phyloP scores from a whole-genome alignment of 768 basidiomycete genomes.

The Amylocystis lapponica region DNA sequence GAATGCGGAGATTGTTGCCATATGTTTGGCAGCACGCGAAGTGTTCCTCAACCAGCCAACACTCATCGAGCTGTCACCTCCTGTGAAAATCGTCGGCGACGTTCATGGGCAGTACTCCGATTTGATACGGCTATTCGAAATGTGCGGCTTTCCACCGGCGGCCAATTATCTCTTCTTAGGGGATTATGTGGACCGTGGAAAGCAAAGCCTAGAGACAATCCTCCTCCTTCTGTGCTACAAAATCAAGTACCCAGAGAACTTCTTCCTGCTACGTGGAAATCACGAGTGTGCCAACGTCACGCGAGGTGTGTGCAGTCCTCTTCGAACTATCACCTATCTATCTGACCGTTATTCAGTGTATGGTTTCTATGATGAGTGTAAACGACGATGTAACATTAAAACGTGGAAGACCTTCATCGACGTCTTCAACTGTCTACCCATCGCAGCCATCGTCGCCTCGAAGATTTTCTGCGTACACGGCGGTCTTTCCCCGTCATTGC shows the following conservation, averaged over 20 bases:
- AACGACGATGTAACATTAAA: slow-evolving; percentile 98
- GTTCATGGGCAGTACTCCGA: slow-evolving; percentile 99
- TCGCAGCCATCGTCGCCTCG: slow-evolving; percentile 96
- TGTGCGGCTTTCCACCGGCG: slow-evolving; percentile 98
- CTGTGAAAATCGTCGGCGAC: slow-evolving; percentile 99
- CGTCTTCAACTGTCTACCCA: slow-evolving; percentile 98
- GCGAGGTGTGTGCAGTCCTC: slow-evolving; percentile 58
- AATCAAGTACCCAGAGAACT: slow-evolving; percentile 99
- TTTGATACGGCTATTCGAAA: slow-evolving; percentile 96
- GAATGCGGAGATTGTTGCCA: slow-evolving; percentile 90
- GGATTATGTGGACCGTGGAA: slow-evolving; percentile 98
- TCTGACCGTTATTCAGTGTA: slow-evolving; percentile 58
- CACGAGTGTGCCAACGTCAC: slow-evolving; percentile 99
- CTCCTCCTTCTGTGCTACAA: slow-evolving; percentile 96
- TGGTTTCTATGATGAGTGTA: slow-evolving; percentile 99
- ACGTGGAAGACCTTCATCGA: slow-evolving; percentile 99
- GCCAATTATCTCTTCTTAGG: slow-evolving; percentile 98
- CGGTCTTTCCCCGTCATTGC: slow-evolving; percentile 86
- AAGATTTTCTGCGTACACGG: slow-evolving; percentile 99
- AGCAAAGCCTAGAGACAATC: slow-evolving; percentile 98
- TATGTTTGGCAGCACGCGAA: slow-evolving; percentile 93
- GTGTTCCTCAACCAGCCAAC: slow-evolving; percentile 96
- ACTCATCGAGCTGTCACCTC: slow-evolving; percentile 93
- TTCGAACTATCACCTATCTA: slow-evolving; percentile 2
- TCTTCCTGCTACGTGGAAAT: slow-evolving; percentile 95